Evolutionary conservation across 306 rosid genomes (phyloP), one percentile per base, ranked within the genome.

Genomic region (Medicago arabica): DNA sequence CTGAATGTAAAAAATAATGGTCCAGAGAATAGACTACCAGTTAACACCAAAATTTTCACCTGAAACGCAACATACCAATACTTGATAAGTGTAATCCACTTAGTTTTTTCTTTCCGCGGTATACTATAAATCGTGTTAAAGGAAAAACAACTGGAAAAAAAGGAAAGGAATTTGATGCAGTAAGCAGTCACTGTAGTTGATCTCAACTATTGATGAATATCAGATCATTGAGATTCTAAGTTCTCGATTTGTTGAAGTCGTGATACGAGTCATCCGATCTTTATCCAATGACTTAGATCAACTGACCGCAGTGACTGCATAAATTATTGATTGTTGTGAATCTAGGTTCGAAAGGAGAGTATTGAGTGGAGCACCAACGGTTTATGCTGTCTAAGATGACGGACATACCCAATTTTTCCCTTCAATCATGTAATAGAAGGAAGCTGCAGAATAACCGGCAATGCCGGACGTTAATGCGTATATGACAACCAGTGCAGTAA

Each of bases 361-460:
- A 46, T 73, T 36, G n/a, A 71, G 51, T 57, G 81, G 59, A 69
- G 34, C 34, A 69, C n/a, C 40, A 58, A 71, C 36, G 46, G 58
- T 39, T 49, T 18, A 49, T 75, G 67, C 10, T 16, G 12, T 59
- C 49, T 14, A 62, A 46, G 78, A 58, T 53, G 23, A 7, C 16
- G 39, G 34, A 60, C 34, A 43, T 86, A 84, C 90, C 88, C 84
- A 86, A 44, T 78, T 76, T 76, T 69, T 81, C 15, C 90, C 90
- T 75, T 84, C 90, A 57, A 86, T 80, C 75, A 50, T 85, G 80
- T 83, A 62, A 81, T 86, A 86, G 86, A 81, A 84, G 63, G 87
- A 83, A 46, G 84, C 75, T 41, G 85, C 86, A 63, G 82, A 81
- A 81, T 86, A 81, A 81, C 88, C 86, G 0, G 88, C 86, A 51